phyloP scores from a whole-genome alignment of 2,329 filamentous ascomycete species.

The Lachnellula hyalina region DNA sequence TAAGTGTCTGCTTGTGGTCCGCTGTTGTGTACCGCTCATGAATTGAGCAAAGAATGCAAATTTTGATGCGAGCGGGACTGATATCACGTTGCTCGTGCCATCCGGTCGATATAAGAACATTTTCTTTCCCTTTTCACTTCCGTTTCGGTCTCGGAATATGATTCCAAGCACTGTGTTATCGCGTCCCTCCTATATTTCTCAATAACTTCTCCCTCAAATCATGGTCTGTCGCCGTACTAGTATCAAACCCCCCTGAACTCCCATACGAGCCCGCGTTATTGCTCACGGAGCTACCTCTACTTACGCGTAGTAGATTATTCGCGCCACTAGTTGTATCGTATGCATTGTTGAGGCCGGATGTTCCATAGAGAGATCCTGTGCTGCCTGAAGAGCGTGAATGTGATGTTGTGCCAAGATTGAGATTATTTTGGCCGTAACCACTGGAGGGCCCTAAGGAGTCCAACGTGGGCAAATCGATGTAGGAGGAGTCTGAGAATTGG shows the following conservation, averaged over 20 bases:
- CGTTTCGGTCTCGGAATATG: background rate
- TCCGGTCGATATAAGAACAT: background rate
- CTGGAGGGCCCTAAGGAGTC: conserved; percentile 26
- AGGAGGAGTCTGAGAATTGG: conserved; percentile 27
- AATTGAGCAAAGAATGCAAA: too few relatives aligned
- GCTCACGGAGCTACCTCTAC: background rate
- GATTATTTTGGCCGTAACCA: conserved; percentile 10
- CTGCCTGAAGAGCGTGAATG: conserved; percentile 18
- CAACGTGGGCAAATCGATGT: conserved; percentile 28
- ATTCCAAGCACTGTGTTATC: background rate
- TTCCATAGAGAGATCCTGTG: conserved; percentile 20
- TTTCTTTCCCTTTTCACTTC: background rate
- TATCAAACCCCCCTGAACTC: conserved; percentile 10
- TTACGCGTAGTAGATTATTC: conserved; percentile 16
- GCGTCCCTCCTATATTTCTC: conserved; percentile 21
- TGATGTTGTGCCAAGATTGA: conserved; percentile 10
- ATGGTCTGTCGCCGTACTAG: conserved; percentile 14
- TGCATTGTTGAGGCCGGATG: conserved; percentile 16
- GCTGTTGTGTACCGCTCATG: too few relatives aligned
- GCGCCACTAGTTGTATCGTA: conserved; percentile 15
- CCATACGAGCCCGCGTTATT: background rate
- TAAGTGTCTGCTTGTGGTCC: too few relatives aligned
- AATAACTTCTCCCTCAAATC: conserved; percentile 25
- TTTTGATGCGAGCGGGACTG: too few relatives aligned
- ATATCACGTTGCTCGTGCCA: too few relatives aligned